Evolutionary conservation across 345 rosid species (phyloP), one percentile per base, ranked within the genome.

Genomic region (Laguncularia racemosa): DNA sequence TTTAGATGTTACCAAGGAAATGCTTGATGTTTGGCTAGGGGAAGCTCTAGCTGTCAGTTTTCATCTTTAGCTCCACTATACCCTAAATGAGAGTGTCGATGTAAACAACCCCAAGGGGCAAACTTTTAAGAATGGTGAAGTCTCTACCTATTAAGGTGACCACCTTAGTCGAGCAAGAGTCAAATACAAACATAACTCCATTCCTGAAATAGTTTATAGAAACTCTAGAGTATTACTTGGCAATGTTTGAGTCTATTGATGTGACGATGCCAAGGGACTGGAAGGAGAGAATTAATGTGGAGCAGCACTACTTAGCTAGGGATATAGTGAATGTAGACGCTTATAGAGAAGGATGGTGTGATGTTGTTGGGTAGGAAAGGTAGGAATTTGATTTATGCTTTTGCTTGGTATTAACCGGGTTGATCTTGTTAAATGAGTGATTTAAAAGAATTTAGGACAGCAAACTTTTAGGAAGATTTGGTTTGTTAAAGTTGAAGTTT

Each of bases 41-140:
- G 95, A 86, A 59, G 85, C 88, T 33, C 64, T 86, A 13, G 85
- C 75, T 16, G 87, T 83, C 48, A 83, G 81, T n/a, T 72, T 81
- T 86, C 82, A 89, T 0, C 58, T 86, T 58, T 79, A 79, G 77
- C 83, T 51, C 95, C 83, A 67, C 95, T n/a, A 83, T 74, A 81
- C 81, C 28, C 85, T 89, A 0, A 88, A 86, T 13, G 95, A 86
- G 70, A 86, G 89, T 23, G 89, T 86, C 12, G 87, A 83, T 19
- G 68, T 83, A 53, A 81, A 65, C 72, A 86, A 83, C n/a, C 63
- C 95, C 82, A 12, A 73, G 95, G 58, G 95, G 83, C 51, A 85
- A 73, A 43, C 77, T 86, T n/a, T 79, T 83, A 12, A 71, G 95
- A 38, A 73, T 81, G 85, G 66, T 86, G 19, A 83, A 83, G 62